These are phyloP conservation scores for Harringtonia lauricola DNA, from an alignment of 2,329 filamentous ascomycete species.

Conservation along the genomic window DNA sequence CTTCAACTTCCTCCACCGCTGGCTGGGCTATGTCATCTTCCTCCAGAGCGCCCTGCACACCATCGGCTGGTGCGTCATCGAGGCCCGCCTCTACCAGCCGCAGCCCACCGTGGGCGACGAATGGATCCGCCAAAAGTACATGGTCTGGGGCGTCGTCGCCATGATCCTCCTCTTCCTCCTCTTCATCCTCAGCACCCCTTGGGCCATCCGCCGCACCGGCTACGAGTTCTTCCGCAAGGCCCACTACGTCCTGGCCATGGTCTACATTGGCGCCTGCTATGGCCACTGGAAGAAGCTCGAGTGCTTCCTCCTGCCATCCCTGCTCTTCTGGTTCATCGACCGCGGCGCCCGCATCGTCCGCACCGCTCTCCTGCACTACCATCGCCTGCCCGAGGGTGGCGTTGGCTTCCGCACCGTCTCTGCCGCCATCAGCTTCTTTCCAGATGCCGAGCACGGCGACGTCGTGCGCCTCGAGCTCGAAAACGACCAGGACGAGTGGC, in stretches of 20 bases:
- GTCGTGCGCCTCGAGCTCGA: constrained; percentile 56
- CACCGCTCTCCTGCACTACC: constrained; percentile 45
- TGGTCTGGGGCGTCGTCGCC: constrained; percentile 63
- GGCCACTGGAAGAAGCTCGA: constrained; percentile 60
- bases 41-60: constrained; percentile 58
- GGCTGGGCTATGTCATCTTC: constrained; percentile 64
- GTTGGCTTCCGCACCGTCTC: constrained; percentile 27
- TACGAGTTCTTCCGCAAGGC: constrained; percentile 70
- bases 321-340: constrained; percentile 56
- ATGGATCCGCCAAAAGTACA: constrained; percentile 55
- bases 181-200: constrained; percentile 37
- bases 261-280: constrained; percentile 68
- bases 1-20: constrained; percentile 70
- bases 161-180: constrained; percentile 51
- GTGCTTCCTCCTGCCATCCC: constrained; percentile 56
- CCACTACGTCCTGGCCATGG: constrained; percentile 61
- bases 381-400: constrained; percentile 21
- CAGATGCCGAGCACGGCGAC: constrained; percentile 44
- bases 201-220: constrained; percentile 47
- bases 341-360: constrained; percentile 46
- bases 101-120: constrained; percentile 44
- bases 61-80: constrained; percentile 44
- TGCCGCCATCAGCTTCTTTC: constrained; percentile 40
- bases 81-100: constrained; percentile 16
- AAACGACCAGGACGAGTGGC: constrained; percentile 50